Percentiles rank a stretch among this genome's conserved stretches.
Conservation (phyloP, 2,329 filamentous ascomycete genomes). For the Fusarium cyanostomum region DNA sequence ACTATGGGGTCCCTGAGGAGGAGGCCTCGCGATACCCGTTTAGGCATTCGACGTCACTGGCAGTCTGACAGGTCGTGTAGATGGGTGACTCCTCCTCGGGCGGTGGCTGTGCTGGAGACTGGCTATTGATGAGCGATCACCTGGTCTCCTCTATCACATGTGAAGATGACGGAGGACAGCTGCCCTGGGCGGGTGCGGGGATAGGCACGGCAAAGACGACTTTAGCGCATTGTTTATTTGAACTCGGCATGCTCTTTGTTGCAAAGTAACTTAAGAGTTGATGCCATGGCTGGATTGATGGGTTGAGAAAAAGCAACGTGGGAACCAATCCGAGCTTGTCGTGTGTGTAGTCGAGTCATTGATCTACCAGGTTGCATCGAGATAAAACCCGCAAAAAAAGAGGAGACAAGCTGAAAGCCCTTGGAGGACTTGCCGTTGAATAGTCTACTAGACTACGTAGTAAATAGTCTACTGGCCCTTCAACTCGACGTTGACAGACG, state of each 20-base stretch:
- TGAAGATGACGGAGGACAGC: neutral
- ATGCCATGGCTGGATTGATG: neutral
- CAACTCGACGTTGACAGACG: neutral
- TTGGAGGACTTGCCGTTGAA: neutral
- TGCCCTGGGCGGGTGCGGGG: neutral
- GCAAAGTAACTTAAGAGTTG: neutral
- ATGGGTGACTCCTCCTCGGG: neutral
- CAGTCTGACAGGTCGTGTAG: slow-evolving; percentile 5
- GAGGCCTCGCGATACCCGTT: slow-evolving; percentile 28
- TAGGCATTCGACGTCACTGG: slow-evolving; percentile 22
- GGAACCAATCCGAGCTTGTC: neutral
- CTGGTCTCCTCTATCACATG: slow-evolving; percentile 20
- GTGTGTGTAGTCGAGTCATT: neutral
- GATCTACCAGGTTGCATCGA: neutral
- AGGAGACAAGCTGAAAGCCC: neutral
- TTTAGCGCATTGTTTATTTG: slow-evolving; percentile 27
- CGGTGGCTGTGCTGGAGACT: slow-evolving; percentile 29
- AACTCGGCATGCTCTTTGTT: neutral
- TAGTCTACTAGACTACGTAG: neutral
- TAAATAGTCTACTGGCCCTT: neutral
- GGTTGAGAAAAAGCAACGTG: neutral
- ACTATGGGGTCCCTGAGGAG: slow-evolving; percentile 24
- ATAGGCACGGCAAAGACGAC: slow-evolving; percentile 1
- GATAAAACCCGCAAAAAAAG: neutral
- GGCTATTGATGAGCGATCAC: slow-evolving; percentile 1